Base-by-base conservation (phyloP, 1,139 yeast genomes). In the Taiozyma onychis region DNA sequence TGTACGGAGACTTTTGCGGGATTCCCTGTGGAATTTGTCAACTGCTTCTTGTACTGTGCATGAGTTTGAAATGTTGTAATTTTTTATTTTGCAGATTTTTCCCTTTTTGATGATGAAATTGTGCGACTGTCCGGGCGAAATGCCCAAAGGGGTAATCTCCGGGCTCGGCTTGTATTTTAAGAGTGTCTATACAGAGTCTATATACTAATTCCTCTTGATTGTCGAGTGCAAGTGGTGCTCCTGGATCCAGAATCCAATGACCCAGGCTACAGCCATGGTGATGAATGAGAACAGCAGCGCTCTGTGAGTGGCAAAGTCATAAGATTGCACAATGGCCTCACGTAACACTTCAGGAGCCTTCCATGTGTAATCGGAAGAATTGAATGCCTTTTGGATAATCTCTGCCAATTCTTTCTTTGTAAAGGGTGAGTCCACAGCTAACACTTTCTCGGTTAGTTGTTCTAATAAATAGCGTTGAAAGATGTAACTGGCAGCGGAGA, bases 401-500 rank as follows among this genome's bases (percentile, higher is more conserved):
- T 70, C 58, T 9, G 66, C 55, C 3, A 80, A 72, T 48, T 75
- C 66, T 4, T 66, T 56, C 2, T 63, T 57, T 6, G 66, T 64
- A 52, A 66, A 62, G 22, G 71, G 64, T 42, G 66, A 59, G 1
- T 48, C 35, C 8, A 46, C 47, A n/a, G 66, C 63, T 39, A 71
- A 58, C 43, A 76, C 66, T 22, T 55, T 54, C 1, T 22, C 44
- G 14, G 51, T 52, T 21, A 68, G 68, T 55, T 44, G 45, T 1
- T 45, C 47, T n/a, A 54, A 43, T 39, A 69, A 51, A 30, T 59
- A 53, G 35, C 73, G 73, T 57, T 80, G 83, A 69, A 85, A 85
- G 37, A 85, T 72, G 6, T 89, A 83, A 21, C 85, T 77, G 0
- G 88, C 84, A 28, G 82, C 63, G 1, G 91, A 73, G 13, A 85